Evolutionary conservation across 352 stramenopile species (phyloP), one percentile per base, ranked within the genome.

Genomic region (Phytophthora fragariae): DNA sequence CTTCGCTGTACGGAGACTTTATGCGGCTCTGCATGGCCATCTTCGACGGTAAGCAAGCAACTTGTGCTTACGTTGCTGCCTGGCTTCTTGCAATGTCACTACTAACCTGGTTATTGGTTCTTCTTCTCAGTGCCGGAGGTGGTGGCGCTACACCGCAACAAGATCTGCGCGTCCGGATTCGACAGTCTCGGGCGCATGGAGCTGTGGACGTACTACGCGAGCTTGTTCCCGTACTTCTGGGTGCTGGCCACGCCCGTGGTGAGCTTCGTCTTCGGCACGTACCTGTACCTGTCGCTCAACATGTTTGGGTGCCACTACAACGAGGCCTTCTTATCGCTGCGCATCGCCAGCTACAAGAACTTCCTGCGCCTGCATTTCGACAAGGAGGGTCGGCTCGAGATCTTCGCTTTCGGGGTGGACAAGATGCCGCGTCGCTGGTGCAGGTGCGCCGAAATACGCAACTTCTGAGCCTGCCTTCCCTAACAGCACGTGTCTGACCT

Each of bases 311-410:
- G 86, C 57, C 91, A 97, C 78, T 97, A 96, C 84, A 97, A 97
- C 73, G 91, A 97, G 62, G 90, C 91, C 10, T 97, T 97, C 53
- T 95, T 87, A 21, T 89, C 91, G 29, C 78, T 97, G 58, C 90
- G 89, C 37, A 94, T 96, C 56, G 84, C 88, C 21, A 96, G 90
- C 67, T 97, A 94, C 86, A 97, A 97, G 76, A 95, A 95, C 74
- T 95, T 97, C 56, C 57, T 96, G 62, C 89, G 90, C 2, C 74
- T 97, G 11, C 90, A 93, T 62, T 87, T 97, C 55, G 78, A 88
- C 63, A 78, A 81, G 41, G 79, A 91, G 29, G 90, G 90, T 39
- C 86, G 94, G 57, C 76, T 97, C 15, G 86, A 97, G 64, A 68
- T 95, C 24, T 95, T 95, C 67, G 86, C 83, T 0, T 86, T 97